phyloP scores from a whole-genome alignment of 2,329 filamentous ascomycete genomes.

The Ilyonectria robusta region DNA sequence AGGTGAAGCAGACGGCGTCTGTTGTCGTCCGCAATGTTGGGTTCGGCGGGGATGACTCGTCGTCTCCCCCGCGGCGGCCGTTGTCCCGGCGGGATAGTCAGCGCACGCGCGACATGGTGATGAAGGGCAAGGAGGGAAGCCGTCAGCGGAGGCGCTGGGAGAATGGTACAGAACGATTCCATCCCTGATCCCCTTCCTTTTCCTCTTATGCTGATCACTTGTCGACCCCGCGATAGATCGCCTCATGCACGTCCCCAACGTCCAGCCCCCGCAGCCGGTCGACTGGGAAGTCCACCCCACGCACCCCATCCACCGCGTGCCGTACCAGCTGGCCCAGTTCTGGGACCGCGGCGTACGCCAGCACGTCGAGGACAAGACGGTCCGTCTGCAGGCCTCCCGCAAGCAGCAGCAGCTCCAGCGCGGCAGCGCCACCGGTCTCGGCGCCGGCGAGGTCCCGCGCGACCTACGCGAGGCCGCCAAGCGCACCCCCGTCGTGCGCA shows the following conservation, averaged over 20 bases:
- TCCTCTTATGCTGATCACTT: constrained; percentile 33
- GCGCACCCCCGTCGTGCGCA: constrained; percentile 82
- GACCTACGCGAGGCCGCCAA: constrained; percentile 87
- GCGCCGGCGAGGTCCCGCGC: constrained; percentile 76
- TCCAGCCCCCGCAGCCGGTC: constrained; percentile 81
- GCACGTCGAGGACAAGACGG: constrained; percentile 63
- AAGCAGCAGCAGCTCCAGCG: constrained; percentile 62
- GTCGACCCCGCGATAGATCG: constrained; percentile 71
- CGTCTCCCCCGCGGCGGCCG: constrained; percentile 59
- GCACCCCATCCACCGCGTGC: constrained; percentile 82
- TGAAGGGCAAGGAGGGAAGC: constrained; percentile 93
- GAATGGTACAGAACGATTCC: constrained; percentile 75
- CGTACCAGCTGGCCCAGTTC: constrained; percentile 89
- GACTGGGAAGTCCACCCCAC: constrained; percentile 91
- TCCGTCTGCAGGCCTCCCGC: constrained; percentile 57
- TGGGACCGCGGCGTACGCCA: constrained; percentile 77
- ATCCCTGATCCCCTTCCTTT: not conserved
- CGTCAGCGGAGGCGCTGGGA: constrained; percentile 92
- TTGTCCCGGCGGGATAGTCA: constrained; percentile 68
- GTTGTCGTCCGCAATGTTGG: constrained; percentile 38
- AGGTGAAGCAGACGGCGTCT: constrained; percentile 32
- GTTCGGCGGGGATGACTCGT: constrained; percentile 36
- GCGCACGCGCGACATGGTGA: constrained; percentile 77
- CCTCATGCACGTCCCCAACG: constrained; percentile 88
- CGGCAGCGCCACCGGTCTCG: constrained; percentile 60